A percentile compares a stretch with the other conserved stretches of the same genome.
phyloP scores from a whole-genome alignment of 176 grass and related monocot genomes.

The Lolium multiflorum region DNA sequence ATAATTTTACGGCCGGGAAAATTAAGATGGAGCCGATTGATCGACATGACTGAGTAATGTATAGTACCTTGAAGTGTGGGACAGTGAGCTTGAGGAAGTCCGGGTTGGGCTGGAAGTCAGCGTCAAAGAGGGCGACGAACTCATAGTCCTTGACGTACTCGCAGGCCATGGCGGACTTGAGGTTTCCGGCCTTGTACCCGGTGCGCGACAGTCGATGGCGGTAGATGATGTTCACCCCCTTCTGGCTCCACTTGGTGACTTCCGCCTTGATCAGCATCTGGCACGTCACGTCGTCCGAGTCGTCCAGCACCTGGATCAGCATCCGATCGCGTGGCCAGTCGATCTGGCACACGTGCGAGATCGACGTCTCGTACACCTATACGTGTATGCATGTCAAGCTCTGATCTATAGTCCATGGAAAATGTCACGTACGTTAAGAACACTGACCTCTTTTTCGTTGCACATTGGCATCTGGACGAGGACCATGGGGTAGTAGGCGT shows the following conservation, averaged over 20 bases:
- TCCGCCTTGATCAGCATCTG: constrained; percentile 85
- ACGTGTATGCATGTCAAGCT: not conserved
- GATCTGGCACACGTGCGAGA: constrained; percentile 85
- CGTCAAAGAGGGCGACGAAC: constrained; percentile 96
- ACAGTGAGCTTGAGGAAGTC: constrained; percentile 97
- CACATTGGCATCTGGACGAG: constrained; percentile 98
- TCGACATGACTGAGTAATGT: constrained; percentile 9
- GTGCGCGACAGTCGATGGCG: constrained; percentile 79
- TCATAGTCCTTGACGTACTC: constrained; percentile 88
- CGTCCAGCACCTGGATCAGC: constrained; percentile 93
- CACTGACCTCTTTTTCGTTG: constrained; percentile 87
- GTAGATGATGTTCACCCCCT: constrained; percentile 88
- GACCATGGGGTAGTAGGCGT: constrained; percentile 77
- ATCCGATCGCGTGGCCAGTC: constrained; percentile 83
- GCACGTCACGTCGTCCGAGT: constrained; percentile 82
- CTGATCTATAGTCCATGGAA: not conserved
- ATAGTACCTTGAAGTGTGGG: constrained; percentile 84
- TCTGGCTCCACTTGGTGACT: constrained; percentile 83
- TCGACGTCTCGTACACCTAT: constrained; percentile 94
- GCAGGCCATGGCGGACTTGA: constrained; percentile 96
- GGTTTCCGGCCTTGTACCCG: constrained; percentile 95
- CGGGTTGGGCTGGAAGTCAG: constrained; percentile 94
- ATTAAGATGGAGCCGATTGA: not conserved
- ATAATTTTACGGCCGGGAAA: not conserved
- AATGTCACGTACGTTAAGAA: not conserved